phyloP scores from a whole-genome alignment of 768 basidiomycete genomes.

The Rossbeevera mucosa region DNA sequence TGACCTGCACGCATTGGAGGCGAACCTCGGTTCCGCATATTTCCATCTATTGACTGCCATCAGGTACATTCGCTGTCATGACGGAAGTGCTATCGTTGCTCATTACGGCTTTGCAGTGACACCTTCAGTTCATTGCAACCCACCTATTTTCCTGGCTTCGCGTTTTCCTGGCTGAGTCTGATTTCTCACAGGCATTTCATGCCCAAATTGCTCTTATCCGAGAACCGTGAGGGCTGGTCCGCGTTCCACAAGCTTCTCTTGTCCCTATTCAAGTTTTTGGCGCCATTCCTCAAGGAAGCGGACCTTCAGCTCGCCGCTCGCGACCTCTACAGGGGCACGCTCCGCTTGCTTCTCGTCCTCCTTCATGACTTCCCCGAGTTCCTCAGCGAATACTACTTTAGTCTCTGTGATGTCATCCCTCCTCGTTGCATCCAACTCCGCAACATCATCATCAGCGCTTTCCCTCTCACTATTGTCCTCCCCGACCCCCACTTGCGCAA shows the following conservation, averaged over 20 bases:
- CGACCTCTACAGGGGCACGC: constrained; percentile 85
- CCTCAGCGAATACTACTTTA: constrained; percentile 94
- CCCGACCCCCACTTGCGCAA: constrained; percentile 85
- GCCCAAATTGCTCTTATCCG: constrained; percentile 86
- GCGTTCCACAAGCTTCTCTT: constrained; percentile 93
- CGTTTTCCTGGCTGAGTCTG: constrained; percentile 96
- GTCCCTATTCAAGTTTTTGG: constrained; percentile 92
- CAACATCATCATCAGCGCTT: constrained; percentile 94
- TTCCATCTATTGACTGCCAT: constrained; percentile 84
- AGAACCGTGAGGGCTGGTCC: constrained; percentile 94
- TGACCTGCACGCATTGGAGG: constrained; percentile 84
- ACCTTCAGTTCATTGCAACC: constrained; percentile 95
- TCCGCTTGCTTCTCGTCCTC: constrained; percentile 88
- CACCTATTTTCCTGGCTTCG: constrained; percentile 94
- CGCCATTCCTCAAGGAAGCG: constrained; percentile 82
- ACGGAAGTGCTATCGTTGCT: neutral
- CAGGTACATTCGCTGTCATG: constrained; percentile 46
- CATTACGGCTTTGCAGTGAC: constrained; percentile 50
- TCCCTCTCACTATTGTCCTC: constrained; percentile 74
- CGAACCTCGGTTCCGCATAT: constrained; percentile 82
- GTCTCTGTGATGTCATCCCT: constrained; percentile 91
- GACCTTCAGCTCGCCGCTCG: constrained; percentile 76
- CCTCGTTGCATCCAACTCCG: constrained; percentile 91
- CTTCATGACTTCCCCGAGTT: constrained; percentile 99
- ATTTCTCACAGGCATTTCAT: constrained; percentile 96